Conservation (phyloP, 2,329 filamentous ascomycete genomes). For the Pestalotiopsis fici region DNA sequence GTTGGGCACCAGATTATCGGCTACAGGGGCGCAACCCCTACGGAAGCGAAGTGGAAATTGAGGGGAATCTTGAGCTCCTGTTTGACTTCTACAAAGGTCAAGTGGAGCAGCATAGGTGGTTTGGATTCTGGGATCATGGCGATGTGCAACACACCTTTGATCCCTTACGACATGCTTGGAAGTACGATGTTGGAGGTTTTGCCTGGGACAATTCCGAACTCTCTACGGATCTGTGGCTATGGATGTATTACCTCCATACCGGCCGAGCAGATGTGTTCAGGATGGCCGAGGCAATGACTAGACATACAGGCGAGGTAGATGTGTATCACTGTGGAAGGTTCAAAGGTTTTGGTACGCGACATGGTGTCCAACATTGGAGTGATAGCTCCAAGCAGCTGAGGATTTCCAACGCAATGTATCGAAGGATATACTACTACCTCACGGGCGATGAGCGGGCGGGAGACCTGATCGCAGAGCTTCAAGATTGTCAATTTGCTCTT, state of each 20-base stretch:
- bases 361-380: conserved; percentile 62
- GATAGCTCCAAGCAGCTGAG: conserved; percentile 65
- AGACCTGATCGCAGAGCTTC: conserved; percentile 51
- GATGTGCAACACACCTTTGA: conserved; percentile 67
- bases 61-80: conserved; percentile 56
- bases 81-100: conserved; percentile 57
- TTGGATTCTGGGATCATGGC: conserved; percentile 64
- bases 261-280: conserved; percentile 58
- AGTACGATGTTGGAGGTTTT: conserved; percentile 65
- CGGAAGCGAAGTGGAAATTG: conserved; percentile 39
- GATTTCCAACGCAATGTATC: conserved; percentile 58
- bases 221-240: conserved; percentile 63
- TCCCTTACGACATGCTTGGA: conserved; percentile 57
- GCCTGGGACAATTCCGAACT: conserved; percentile 68
- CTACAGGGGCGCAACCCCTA: conserved; percentile 18
- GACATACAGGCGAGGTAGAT: conserved; percentile 63
- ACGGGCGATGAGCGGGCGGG: conserved; percentile 59
- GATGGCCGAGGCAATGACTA: conserved; percentile 58
- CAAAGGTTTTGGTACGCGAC: conserved; percentile 62
- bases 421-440: conserved; percentile 58
- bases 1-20: not conserved
- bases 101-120: conserved; percentile 60
- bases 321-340: conserved; percentile 60
- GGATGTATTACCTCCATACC: conserved; percentile 63
- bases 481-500: conserved; percentile 55